Base-by-base conservation (phyloP, 1,139 yeast species). In the Suhomyces choctaworum region DNA sequence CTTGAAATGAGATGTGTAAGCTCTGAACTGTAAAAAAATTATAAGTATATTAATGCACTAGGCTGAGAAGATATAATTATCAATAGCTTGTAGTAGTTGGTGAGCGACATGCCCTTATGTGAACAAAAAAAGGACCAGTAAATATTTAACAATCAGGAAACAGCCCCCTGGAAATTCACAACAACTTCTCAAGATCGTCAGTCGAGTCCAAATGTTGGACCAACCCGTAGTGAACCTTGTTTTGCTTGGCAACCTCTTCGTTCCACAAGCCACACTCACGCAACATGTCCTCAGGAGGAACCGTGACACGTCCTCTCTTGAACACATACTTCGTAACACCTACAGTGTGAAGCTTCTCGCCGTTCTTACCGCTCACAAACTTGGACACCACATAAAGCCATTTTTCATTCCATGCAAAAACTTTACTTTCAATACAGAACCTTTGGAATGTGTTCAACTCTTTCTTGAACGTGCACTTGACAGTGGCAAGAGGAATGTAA, bases 401-500 rank as follows among this genome's bases (percentile, higher is more conserved):
- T 58, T 89, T 89, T 23, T 74, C 66, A 59, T 87, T 94, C 96
- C 96, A 89, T 7, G 95, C 86, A 10, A 85, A 60, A 19, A 90
- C 70, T 34, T 79, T 67, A 2, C 84, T 73, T 27, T 66, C 66
- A 20, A 89, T 67, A 4, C 65, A 50, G 56, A 80, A 90, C 22
- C 53, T 52, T 40, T 75, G 77, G 52, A 81, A 85, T 2, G 90
- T 81, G 46, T 65, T 73, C 52, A 90, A 78, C 54, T 89, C 96
- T 42, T 74, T 76, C 43, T 80, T 73, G 62, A 87, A 90, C 21
- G 76, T 66, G 29, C 85, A 74, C 39, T 75, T 76, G 8, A 86
- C 83, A 10, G 82, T 73, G 1, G 88, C 96, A 16, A 89, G 80
- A 0, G 97, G 96, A 1, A 82, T 66, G 55, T 78, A 87, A 0